Base-by-base conservation (phyloP, 1,284 basidiomycete species). In the Trichosporon sp. region DNA sequence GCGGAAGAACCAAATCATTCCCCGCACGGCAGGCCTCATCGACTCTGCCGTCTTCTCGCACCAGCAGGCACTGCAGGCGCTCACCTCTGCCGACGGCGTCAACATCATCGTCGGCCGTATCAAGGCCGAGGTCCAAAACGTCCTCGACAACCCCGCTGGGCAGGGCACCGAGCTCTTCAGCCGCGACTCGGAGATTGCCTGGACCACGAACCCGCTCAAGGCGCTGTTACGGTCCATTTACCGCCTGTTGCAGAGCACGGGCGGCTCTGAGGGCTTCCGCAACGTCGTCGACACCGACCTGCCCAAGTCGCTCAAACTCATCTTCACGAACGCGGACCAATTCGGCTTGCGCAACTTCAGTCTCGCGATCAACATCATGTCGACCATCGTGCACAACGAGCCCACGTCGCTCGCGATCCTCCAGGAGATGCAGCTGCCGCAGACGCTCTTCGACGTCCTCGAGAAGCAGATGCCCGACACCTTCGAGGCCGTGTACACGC, bases 311-410 rank as follows among this genome's bases (percentile, higher is more conserved):
- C 87, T 97, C 79, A 94, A 94, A 85, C 90, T 88, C 80, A 92
- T 99, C 65, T 91, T 99, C 76, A 88, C 92, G 76, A 87, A 94
- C 76, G 87, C 92, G 31, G 86, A 86, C 32, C 86, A 92, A 25
- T 98, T 98, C 83, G 97, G 97, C 2, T 88, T 92, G 0, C 91
- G 90, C 75, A 66, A 47, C 42, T 65, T 73, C 73, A 32, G 70
- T 32, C 65, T 60, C 21, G 93, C 93, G 1, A 93, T 98, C 86
- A 96, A 96, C 83, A 92, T 98, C 80, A 95, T 98, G 90, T 90
- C 96, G 5, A 95, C 95, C 0, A 98, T 99, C 81, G 91, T 99
- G 18, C 96, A 99, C 86, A 99, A 98, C 77, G 97, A 99, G 83
- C 97, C 97, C 11, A 98, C 96, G 0, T 97, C 93, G 13, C 86